A percentile compares a stretch with the other conserved stretches of the same genome.
These are phyloP conservation scores for Alternaria ventricosa DNA, from an alignment of 2,329 filamentous ascomycete species.

Conservation along the genomic window DNA sequence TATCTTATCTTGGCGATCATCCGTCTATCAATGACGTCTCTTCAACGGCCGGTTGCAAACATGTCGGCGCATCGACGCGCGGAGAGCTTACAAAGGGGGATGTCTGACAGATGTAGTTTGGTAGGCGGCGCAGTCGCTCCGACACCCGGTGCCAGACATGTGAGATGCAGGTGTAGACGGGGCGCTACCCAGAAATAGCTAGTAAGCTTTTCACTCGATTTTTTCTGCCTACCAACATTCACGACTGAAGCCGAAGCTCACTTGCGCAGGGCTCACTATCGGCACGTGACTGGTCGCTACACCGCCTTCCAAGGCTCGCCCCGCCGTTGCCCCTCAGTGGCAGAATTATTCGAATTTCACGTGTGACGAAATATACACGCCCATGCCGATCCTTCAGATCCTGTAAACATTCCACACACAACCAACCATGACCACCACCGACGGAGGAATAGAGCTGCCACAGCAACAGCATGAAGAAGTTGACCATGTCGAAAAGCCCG, in stretches of 20 bases:
- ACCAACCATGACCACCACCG: conserved; percentile 22
- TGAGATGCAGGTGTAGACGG: neutral
- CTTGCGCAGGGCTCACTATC: neutral
- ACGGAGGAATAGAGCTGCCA: conserved; percentile 8
- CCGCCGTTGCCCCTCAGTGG: conserved; percentile 9
- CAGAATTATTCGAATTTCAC: neutral
- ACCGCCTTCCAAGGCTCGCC: conserved; percentile 16
- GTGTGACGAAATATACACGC: conserved; percentile 5
- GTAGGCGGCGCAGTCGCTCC: neutral
- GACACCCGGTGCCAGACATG: neutral
- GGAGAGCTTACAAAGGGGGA: neutral
- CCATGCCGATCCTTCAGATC: neutral
- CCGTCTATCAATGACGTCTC: conserved; percentile 24
- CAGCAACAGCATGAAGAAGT: conserved; percentile 10
- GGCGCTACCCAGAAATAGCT: neutral
- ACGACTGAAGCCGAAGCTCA: neutral
- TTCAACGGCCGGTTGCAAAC: neutral
- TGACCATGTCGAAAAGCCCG: conserved; percentile 9
- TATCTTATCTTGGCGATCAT: conserved; percentile 17
- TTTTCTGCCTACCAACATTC: neutral
- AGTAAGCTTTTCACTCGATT: neutral
- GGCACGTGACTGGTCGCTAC: neutral
- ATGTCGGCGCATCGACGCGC: neutral
- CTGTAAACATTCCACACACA: neutral
- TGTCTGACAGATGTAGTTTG: neutral